phyloP scores from a whole-genome alignment of 1,139 yeast genomes.

The Ogataea hybrid region DNA sequence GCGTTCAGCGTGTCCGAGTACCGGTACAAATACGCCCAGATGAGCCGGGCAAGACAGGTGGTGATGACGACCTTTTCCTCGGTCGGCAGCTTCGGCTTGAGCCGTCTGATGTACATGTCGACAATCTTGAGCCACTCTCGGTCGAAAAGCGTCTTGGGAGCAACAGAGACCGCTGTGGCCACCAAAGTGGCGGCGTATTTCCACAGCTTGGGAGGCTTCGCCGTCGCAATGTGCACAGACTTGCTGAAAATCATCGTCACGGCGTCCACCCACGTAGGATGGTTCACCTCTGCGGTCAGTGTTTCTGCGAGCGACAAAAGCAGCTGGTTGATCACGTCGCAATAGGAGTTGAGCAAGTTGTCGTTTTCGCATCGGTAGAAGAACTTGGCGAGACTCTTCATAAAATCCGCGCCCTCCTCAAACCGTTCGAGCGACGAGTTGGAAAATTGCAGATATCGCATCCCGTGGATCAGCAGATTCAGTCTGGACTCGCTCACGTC shows the following conservation, averaged over 20 bases:
- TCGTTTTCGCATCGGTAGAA: slow-evolving; percentile 65
- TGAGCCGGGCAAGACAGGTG: no score
- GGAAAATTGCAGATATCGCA: slow-evolving; percentile 76
- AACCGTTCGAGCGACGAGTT: slow-evolving; percentile 86
- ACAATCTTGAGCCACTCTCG: slow-evolving; percentile 71
- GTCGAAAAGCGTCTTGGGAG: slow-evolving; percentile 75
- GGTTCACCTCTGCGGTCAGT: slow-evolving; percentile 91
- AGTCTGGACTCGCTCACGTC: no score
- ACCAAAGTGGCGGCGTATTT: slow-evolving; percentile 66
- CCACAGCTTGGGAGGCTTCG: slow-evolving; percentile 62
- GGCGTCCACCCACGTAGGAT: slow-evolving; percentile 92
- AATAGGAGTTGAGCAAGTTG: slow-evolving; percentile 69
- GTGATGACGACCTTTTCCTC: no score
- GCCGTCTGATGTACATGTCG: slow-evolving; percentile 44
- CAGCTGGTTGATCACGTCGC: slow-evolving; percentile 75
- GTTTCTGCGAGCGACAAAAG: slow-evolving; percentile 80
- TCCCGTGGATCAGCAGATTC: no score
- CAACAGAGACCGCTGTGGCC: slow-evolving; percentile 74
- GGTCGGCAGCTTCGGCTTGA: slow-evolving; percentile 41
- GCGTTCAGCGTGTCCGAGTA: no score
- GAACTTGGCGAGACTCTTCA: slow-evolving; percentile 82
- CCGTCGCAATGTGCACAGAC: slow-evolving; percentile 41
- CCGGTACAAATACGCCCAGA: no score
- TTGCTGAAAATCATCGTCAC: slow-evolving; percentile 58
- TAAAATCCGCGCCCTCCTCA: slow-evolving; percentile 87